Conservation (phyloP, 2,329 filamentous ascomycete species). For the Dothideomycetes sp. region DNA sequence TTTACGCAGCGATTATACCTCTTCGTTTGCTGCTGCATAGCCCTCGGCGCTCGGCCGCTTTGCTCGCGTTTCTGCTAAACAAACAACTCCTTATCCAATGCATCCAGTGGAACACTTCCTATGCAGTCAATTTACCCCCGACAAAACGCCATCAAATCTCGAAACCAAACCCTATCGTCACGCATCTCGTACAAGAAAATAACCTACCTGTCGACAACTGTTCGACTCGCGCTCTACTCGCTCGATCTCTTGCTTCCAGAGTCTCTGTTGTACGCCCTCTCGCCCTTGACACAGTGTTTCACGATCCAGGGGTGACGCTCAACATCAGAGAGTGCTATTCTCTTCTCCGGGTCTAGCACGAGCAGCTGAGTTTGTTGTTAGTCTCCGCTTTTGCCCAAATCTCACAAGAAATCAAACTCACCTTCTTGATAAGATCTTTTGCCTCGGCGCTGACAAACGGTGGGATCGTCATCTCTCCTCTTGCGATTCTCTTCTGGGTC, state of each 20-base stretch:
- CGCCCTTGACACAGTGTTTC: constrained; percentile 28
- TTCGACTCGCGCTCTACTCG: constrained; percentile 1
- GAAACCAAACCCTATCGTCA: not conserved
- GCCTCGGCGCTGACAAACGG: constrained; percentile 13
- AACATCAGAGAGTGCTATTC: constrained; percentile 11
- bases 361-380: constrained; percentile 9
- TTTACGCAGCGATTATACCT: not conserved
- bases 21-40: constrained; percentile 3
- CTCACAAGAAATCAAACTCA: constrained; percentile 10
- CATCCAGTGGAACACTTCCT: constrained; percentile 1
- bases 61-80: not conserved
- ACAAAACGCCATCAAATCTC: not conserved
- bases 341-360: constrained; percentile 12
- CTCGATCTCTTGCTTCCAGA: constrained; percentile 21
- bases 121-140: not conserved
- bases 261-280: constrained; percentile 31
- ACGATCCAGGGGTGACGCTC: constrained; percentile 14
- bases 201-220: constrained; percentile 4
- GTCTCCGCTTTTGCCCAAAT: too few relatives aligned
- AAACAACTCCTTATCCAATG: not conserved
- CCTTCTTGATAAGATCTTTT: constrained; percentile 13
- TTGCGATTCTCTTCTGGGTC: constrained; percentile 14
- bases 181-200: constrained; percentile 1
- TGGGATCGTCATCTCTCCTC: constrained; percentile 13
- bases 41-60: constrained; percentile 3